phyloP scores from a whole-genome alignment of 2,329 filamentous ascomycete species.

The Incumbomyces delicatus region DNA sequence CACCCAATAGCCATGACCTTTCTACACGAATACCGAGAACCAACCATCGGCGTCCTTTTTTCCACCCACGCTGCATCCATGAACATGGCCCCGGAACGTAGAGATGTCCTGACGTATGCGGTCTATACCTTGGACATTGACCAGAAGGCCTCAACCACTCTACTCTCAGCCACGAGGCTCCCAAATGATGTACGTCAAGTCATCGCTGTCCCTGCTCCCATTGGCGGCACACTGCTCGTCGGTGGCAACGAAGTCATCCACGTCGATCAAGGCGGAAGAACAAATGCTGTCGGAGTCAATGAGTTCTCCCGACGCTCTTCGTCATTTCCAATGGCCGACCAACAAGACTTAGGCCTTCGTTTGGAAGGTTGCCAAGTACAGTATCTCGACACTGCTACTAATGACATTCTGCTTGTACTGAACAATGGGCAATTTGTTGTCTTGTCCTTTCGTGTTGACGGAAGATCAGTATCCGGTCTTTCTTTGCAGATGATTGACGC shows the following conservation, averaged over 20 bases:
- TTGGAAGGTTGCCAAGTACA: conserved; percentile 75
- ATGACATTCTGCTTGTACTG: conserved; percentile 76
- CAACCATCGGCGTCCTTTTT: conserved; percentile 89
- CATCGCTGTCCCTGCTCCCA: conserved; percentile 70
- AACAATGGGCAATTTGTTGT: conserved; percentile 65
- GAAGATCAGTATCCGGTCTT: conserved; percentile 80
- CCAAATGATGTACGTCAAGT: conserved; percentile 81
- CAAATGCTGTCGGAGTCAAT: conserved; percentile 87
- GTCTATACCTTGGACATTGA: conserved; percentile 93
- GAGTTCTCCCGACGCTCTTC: conserved; percentile 76
- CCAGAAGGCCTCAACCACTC: conserved; percentile 83
- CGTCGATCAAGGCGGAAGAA: conserved; percentile 88
- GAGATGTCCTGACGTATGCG: conserved; percentile 79
- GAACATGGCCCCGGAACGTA: conserved; percentile 63
- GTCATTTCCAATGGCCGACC: conserved; percentile 74
- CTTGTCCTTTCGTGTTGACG: conserved; percentile 76
- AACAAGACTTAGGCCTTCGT: conserved; percentile 67
- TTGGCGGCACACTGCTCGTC: conserved; percentile 78
- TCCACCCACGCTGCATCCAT: conserved; percentile 64
- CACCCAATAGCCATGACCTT: conserved; percentile 89
- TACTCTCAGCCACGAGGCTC: conserved; percentile 73
- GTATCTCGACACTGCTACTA: conserved; percentile 62
- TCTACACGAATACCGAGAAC: conserved; percentile 91
- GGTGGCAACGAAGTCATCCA: conserved; percentile 89
- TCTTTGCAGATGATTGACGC: conserved; percentile 56